A percentile compares a stretch with the other conserved stretches of the same genome.
These are phyloP conservation scores for Begonia loranthoides DNA, from an alignment of 306 rosid genomes.

Conservation along the genomic window DNA sequence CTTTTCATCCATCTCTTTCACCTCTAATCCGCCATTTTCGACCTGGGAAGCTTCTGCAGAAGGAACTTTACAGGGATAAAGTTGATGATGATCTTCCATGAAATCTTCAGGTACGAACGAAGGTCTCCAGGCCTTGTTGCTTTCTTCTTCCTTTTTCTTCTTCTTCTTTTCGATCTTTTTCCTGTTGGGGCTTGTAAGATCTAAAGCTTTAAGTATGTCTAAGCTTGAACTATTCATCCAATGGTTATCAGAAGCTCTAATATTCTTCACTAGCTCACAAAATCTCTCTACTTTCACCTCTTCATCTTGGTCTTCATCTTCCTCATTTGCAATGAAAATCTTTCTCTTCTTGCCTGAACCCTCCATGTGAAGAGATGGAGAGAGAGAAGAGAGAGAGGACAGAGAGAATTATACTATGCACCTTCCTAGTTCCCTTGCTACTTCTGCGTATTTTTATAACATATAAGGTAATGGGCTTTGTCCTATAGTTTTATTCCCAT, in stretches of 20 bases:
- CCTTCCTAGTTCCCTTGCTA: too few species aligned
- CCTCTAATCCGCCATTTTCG: not conserved
- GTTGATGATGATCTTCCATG: conserved; percentile 12
- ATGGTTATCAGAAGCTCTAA: conserved; percentile 15
- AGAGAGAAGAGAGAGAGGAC: not conserved
- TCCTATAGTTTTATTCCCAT: too few species aligned
- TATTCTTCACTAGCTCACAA: conserved; percentile 30
- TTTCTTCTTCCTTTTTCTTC: conserved; percentile 3
- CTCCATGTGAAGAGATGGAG: conserved; percentile 8
- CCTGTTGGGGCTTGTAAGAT: not conserved
- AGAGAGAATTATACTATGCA: too few species aligned
- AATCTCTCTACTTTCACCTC: conserved; percentile 38
- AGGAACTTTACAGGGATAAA: not conserved
- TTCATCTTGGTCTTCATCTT: conserved; percentile 29
- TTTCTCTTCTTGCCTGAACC: conserved; percentile 29
- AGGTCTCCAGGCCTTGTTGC: conserved; percentile 33
- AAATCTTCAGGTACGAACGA: conserved; percentile 39
- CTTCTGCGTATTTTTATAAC: too few species aligned
- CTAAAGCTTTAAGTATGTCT: too few species aligned
- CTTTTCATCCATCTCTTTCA: not conserved
- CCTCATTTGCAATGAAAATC: conserved; percentile 4
- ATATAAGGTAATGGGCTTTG: too few species aligned
- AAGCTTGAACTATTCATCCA: too few species aligned
- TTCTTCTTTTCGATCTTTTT: too few species aligned
- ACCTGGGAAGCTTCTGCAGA: too few species aligned